Conservation (phyloP, 352 stramenopile species). For the Thalassiosira mediterranea region DNA sequence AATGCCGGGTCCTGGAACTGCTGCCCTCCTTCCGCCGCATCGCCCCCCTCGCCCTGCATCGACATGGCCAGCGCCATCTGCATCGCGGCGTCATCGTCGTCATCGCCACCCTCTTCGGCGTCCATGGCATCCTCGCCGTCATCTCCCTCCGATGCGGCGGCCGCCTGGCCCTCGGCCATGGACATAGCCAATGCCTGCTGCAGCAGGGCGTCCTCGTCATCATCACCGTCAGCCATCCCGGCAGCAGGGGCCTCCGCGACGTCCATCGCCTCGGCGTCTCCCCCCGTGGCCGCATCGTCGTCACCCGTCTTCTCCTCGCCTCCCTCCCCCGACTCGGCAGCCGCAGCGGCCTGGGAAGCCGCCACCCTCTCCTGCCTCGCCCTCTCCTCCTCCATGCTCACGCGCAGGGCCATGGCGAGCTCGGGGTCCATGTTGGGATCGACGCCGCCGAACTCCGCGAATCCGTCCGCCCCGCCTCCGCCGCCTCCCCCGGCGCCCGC, state of each 20-base stretch:
- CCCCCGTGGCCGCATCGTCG: neutral
- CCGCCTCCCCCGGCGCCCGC: conserved; percentile 43
- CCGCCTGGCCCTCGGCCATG: conserved; percentile 83
- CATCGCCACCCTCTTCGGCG: conserved; percentile 55
- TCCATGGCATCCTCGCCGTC: conserved; percentile 15
- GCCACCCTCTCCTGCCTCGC: conserved; percentile 92
- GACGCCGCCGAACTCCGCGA: conserved; percentile 94
- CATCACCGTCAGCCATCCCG: conserved; percentile 42
- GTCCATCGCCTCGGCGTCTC: conserved; percentile 10
- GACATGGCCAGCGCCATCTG: conserved; percentile 82
- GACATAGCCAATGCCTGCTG: conserved; percentile 87
- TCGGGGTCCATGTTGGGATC: conserved; percentile 99
- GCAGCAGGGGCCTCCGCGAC: conserved; percentile 11
- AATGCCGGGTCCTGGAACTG: conserved; percentile 76
- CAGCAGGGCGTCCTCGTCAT: conserved; percentile 86
- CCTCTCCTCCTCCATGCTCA: conserved; percentile 99
- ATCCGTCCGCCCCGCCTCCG: conserved; percentile 71
- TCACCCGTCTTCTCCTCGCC: conserved; percentile 38
- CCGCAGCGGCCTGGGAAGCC: conserved; percentile 86
- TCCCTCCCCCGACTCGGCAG: conserved; percentile 32
- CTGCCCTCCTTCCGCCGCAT: conserved; percentile 24
- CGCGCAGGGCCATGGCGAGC: conserved; percentile 95
- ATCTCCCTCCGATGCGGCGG: conserved; percentile 4
- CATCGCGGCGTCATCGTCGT: conserved; percentile 82
- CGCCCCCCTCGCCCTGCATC: conserved; percentile 59